Percentiles rank a stretch among this genome's conserved stretches.
phyloP scores from a whole-genome alignment of 352 stramenopile genomes.

The Thraustochytrium sp. region DNA sequence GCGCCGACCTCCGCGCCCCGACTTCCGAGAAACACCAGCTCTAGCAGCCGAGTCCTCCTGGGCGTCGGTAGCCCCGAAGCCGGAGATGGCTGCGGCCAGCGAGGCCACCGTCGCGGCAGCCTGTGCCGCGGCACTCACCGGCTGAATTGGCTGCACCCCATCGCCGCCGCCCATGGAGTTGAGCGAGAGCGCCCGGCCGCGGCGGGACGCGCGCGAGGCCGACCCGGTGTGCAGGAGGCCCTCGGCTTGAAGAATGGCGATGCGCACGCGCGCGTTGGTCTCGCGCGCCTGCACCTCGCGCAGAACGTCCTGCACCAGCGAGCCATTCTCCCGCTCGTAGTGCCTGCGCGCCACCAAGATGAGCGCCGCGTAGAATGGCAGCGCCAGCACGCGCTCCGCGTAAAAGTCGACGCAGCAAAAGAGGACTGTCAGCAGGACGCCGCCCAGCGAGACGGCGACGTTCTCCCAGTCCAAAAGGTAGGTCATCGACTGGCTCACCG shows the following conservation, averaged over 20 bases:
- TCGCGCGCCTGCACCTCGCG: background rate
- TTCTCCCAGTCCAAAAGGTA: slow-evolving; percentile 38
- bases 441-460: background rate
- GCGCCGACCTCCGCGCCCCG: too few species aligned
- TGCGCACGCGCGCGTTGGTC: background rate
- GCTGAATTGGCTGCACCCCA: too few species aligned
- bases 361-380: slow-evolving; percentile 4
- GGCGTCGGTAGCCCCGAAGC: too few species aligned
- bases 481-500: background rate
- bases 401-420: slow-evolving; percentile 36
- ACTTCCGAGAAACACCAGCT: too few species aligned
- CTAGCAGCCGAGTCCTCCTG: too few species aligned
- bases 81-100: too few species aligned
- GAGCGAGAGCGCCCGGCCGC: too few species aligned
- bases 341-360: slow-evolving; percentile 25
- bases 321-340: slow-evolving; percentile 9
- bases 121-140: too few species aligned
- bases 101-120: too few species aligned
- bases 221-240: background rate
- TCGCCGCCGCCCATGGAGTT: too few species aligned
- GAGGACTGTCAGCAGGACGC: background rate
- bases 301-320: background rate
- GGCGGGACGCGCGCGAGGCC: too few species aligned
- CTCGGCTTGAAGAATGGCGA: background rate
- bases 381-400: slow-evolving; percentile 25